These are phyloP conservation scores for Stagonosporopsis vannaccii DNA, from an alignment of 2,329 filamentous ascomycete genomes.

Conservation along the genomic window DNA sequence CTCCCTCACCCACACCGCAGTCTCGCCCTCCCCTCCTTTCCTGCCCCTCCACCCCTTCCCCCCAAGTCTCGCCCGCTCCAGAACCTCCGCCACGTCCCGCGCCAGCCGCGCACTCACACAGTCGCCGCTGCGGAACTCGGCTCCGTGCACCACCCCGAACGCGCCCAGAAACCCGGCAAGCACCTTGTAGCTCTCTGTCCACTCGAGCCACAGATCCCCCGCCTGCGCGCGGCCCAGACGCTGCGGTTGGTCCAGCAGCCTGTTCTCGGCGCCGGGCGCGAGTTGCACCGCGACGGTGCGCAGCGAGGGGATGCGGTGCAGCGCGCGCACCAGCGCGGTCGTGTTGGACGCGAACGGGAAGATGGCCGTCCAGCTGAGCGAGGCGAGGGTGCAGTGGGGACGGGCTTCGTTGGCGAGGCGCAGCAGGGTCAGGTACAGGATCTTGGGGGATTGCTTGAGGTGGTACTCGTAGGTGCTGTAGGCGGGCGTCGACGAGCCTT, in stretches of 20 bases:
- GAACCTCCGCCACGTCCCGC: constrained; percentile 35
- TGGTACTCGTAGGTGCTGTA: constrained; percentile 78
- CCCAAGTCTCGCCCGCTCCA: constrained; percentile 29
- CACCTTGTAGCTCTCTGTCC: constrained; percentile 41
- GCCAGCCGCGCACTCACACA: constrained; percentile 25
- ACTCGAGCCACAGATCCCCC: constrained; percentile 51
- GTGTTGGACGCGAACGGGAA: constrained; percentile 73
- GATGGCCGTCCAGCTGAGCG: constrained; percentile 67
- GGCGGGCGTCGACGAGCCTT: constrained; percentile 75
- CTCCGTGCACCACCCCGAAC: constrained; percentile 31
- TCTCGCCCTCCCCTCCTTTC: constrained; percentile 20
- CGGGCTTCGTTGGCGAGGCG: constrained; percentile 35
- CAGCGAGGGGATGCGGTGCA: constrained; percentile 43
- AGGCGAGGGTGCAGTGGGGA: constrained; percentile 50
- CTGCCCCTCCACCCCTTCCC: constrained; percentile 36
- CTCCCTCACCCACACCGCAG: constrained; percentile 34
- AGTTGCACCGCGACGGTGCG: constrained; percentile 50
- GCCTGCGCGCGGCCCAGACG: constrained; percentile 53
- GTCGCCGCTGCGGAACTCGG: constrained; percentile 36
- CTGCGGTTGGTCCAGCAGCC: constrained; percentile 47
- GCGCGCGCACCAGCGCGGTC: constrained; percentile 30
- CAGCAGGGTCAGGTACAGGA: constrained; percentile 61
- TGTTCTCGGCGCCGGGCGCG: constrained; percentile 51
- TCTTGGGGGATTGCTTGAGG: constrained; percentile 67
- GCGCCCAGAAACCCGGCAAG: constrained; percentile 33